Conservation (phyloP, 2,329 filamentous ascomycete genomes). For the Cryphonectria japonica region DNA sequence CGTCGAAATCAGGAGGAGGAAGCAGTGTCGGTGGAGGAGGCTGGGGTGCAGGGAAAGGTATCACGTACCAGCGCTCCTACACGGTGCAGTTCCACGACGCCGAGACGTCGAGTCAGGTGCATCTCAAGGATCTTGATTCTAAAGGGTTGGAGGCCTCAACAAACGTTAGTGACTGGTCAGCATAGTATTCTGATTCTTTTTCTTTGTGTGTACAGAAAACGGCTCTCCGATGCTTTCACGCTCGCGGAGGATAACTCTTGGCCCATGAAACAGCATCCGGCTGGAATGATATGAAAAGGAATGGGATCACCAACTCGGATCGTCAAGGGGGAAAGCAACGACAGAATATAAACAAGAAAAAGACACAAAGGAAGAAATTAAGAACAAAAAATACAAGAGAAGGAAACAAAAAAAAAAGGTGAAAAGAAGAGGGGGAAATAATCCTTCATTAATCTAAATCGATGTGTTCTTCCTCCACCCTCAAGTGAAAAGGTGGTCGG, state of each 20-base stretch:
- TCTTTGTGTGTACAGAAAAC: slow-evolving; percentile 22
- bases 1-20: neutral
- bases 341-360: neutral
- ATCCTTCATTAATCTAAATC: neutral
- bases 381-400: no score
- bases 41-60: slow-evolving; percentile 10
- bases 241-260: slow-evolving; percentile 11
- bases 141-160: slow-evolving; percentile 29
- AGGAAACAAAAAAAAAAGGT: neutral
- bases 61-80: slow-evolving; percentile 30
- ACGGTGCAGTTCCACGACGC: slow-evolving; percentile 31
- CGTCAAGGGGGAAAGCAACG: neutral
- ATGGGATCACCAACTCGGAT: neutral
- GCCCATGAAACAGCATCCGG: slow-evolving; percentile 9
- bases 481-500: neutral
- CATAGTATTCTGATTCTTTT: slow-evolving; percentile 22
- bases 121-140: slow-evolving; percentile 29
- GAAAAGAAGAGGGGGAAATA: neutral
- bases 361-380: neutral
- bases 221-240: slow-evolving; percentile 25
- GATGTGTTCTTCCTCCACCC: neutral
- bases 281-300: neutral
- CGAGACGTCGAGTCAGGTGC: slow-evolving; percentile 31
- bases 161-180: slow-evolving; percentile 26
- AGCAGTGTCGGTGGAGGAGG: neutral